Evolutionary conservation across 2,329 filamentous ascomycete species (phyloP).

Genomic region (Aotearoamyces nothofagi): DNA sequence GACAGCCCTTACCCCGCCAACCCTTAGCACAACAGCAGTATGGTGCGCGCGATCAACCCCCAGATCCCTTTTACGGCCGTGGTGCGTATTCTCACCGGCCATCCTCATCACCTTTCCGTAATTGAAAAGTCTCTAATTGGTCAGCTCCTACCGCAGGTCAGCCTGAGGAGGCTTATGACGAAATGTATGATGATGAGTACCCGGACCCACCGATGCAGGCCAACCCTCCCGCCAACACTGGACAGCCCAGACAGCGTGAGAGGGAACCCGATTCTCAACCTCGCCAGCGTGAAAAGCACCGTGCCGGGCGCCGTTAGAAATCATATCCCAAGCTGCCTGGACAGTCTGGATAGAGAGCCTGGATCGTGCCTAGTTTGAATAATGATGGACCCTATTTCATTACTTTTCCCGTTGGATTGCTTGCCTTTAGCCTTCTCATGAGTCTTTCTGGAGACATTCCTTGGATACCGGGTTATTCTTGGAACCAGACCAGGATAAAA

Average conservation of each 20-base stretch:
- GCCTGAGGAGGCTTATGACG: constrained; percentile 10
- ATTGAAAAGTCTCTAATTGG: constrained; percentile 18
- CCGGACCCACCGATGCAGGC: constrained; percentile 10
- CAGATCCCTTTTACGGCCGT: no score
- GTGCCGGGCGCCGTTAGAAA: no score
- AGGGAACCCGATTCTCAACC: constrained; percentile 15
- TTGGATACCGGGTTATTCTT: constrained; percentile 10
- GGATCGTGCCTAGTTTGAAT: no score
- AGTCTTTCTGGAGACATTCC: constrained; percentile 8
- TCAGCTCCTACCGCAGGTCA: constrained; percentile 14
- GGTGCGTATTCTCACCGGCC: constrained; percentile 33
- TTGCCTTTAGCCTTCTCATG: no score
- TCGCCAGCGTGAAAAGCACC: no score
- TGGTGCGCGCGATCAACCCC: no score
- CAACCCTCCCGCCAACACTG: constrained; percentile 12
- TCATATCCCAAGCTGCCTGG: no score
- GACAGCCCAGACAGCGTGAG: constrained; percentile 11
- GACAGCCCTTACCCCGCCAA: no score
- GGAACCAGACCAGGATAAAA: constrained; percentile 12
- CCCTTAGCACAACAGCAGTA: no score
- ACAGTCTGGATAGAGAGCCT: no score
- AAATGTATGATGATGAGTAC: constrained; percentile 13
- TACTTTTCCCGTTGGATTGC: no score
- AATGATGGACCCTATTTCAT: no score
- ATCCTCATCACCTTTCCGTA: constrained; percentile 4